Conservation (phyloP, 1,284 basidiomycete species). For the Gymnopus androsaceus region DNA sequence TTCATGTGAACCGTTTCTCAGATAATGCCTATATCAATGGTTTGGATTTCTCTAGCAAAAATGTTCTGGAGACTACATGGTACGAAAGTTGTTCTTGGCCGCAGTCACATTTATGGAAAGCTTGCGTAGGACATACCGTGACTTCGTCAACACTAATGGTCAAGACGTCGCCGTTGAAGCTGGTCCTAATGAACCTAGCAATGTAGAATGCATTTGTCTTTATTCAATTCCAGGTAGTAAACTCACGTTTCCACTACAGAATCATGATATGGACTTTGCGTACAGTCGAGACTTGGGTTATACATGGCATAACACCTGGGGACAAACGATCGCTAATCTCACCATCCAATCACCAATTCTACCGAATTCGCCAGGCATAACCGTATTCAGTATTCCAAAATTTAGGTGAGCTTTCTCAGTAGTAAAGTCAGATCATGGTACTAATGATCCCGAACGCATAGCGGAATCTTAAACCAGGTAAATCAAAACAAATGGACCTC, state of each 20-base stretch:
- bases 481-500: too few relatives aligned
- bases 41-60: conserved; percentile 36
- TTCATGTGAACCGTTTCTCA: conserved; percentile 15
- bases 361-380: conserved; percentile 41
- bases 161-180: conserved; percentile 43
- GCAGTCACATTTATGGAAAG: background rate
- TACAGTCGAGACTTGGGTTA: conserved; percentile 36
- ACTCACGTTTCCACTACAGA: conserved; percentile 26
- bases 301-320: conserved; percentile 43
- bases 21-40: conserved; percentile 50
- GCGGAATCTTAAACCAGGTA: conserved; percentile 48
- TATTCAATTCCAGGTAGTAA: background rate
- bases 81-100: conserved; percentile 16
- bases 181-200: conserved; percentile 48
- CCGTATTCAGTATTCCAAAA: conserved; percentile 43
- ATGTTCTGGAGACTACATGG: conserved; percentile 37
- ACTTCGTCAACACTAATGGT: conserved; percentile 44
- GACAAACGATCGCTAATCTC: conserved; percentile 33
- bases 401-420: conserved; percentile 33
- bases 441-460: conserved; percentile 11
- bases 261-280: conserved; percentile 45
- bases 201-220: conserved; percentile 26
- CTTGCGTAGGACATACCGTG: conserved; percentile 42
- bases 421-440: conserved; percentile 1
- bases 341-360: conserved; percentile 27